These are phyloP conservation scores for Blastomyces emzantsi DNA, from an alignment of 2,329 filamentous ascomycete species.

Conservation along the genomic window DNA sequence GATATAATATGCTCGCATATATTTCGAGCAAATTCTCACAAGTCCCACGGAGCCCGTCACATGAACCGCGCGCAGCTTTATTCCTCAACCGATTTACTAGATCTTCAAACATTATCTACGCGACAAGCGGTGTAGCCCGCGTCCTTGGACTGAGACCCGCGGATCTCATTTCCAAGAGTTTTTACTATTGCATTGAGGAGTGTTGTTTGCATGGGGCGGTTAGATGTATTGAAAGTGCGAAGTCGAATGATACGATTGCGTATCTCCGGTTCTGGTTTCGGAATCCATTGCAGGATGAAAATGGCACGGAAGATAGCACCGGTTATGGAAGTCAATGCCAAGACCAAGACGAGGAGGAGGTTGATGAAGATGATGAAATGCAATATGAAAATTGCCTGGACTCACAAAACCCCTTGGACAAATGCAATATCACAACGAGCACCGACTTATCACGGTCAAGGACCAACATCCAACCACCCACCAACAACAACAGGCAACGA, in stretches of 20 bases:
- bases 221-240: conserved; percentile 71
- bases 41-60: conserved; percentile 46
- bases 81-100: conserved; percentile 82
- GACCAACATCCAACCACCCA: background rate
- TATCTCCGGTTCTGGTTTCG: conserved; percentile 80
- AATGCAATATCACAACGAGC: background rate
- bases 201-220: conserved; percentile 69
- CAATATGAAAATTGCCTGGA: background rate
- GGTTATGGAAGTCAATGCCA: conserved; percentile 3
- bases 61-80: conserved; percentile 73
- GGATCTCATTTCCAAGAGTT: conserved; percentile 65
- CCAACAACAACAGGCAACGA: conserved; percentile 9
- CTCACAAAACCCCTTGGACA: background rate
- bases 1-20: conserved; percentile 83
- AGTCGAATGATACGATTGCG: conserved; percentile 83
- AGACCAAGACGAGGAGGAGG: background rate
- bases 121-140: conserved; percentile 64
- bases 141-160: conserved; percentile 65
- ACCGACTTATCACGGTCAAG: background rate
- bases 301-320: conserved; percentile 24
- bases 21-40: conserved; percentile 66
- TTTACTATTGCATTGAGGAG: conserved; percentile 78
- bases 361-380: background rate
- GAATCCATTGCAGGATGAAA: conserved; percentile 54
- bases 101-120: conserved; percentile 77